Evolutionary conservation across 176 grass and related monocot species (phyloP).

Genomic region (Tillandsia leiboldiana): DNA sequence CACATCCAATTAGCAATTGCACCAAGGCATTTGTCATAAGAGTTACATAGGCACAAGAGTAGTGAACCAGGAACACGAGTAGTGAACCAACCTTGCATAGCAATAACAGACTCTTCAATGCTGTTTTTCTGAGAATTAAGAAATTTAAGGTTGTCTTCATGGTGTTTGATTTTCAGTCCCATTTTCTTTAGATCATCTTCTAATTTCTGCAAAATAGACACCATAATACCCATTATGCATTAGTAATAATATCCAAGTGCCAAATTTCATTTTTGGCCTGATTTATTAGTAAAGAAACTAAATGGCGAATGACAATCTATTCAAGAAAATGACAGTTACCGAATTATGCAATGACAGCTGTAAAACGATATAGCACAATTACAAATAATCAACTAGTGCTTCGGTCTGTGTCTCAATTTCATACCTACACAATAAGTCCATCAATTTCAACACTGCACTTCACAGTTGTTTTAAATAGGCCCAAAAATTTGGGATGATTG

Average conservation of each 20-base stretch:
- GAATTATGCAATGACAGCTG: too few species aligned
- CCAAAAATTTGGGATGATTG: too few species aligned
- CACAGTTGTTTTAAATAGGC: too few species aligned
- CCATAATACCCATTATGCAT: neutral
- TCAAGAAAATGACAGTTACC: too few species aligned
- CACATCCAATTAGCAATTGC: neutral
- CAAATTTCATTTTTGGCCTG: neutral
- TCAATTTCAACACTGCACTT: too few species aligned
- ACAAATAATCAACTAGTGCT: too few species aligned
- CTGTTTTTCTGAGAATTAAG: slow-evolving; percentile 46
- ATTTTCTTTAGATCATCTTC: slow-evolving; percentile 54
- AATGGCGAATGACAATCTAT: neutral
- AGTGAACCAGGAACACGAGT: slow-evolving; percentile 1
- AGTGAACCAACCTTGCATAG: slow-evolving; percentile 43
- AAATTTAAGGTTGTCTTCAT: slow-evolving; percentile 56
- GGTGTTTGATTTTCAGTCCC: slow-evolving; percentile 48
- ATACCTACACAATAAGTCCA: too few species aligned
- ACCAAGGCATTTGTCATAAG: neutral
- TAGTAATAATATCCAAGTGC: neutral
- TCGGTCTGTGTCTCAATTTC: too few species aligned
- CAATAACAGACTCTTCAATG: slow-evolving; percentile 24
- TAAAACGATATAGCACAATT: too few species aligned
- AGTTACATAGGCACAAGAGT: too few species aligned
- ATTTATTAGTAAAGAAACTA: neutral
- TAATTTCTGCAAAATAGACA: slow-evolving; percentile 38